Base-by-base conservation (phyloP, 164 flowering plant species). In the Stephania cephalantha region DNA sequence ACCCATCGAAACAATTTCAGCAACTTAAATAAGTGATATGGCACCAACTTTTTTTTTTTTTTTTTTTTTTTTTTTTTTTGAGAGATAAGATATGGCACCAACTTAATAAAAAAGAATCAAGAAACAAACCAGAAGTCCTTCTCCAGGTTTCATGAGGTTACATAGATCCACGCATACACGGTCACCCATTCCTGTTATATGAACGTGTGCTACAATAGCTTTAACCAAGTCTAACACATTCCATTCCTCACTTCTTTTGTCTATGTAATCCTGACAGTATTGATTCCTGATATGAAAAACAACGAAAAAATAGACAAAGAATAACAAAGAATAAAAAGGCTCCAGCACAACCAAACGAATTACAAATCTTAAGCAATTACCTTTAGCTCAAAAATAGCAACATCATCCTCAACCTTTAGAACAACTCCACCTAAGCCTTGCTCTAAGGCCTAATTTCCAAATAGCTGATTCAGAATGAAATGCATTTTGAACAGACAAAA, bases 141-240 rank as follows among this genome's bases (percentile, higher is more conserved):
- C 97, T 68, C 98, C 97, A 70, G 98, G 98, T 82, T 85, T 86
- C 92, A 92, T 86, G 77, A 94, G 86, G 81, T 90, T 90, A 80
- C 98, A 92, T 46, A 92, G 92, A 86, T 94, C 98, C 72, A 94
- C 96, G 81, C 97, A 94, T 67, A 88, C 98, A 45, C 97, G 89
- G 82, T 94, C 98, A 65, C 98, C 98, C 95, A 92, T 92, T 75
- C 98, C 97, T 68, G 83, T 84, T 65, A 83, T 82, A 77, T 85
- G 81, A 69, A 94, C 84, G 72, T 73, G 77, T 74, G 93, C 88
- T 68, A 91, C 83, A 44, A 82, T 82, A 46, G 89, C 96, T 76
- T 81, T 88, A 10, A 85, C 82, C 85, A 94, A 83, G 80, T 79
- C 79, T 83, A 92, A 74, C 22, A 73, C 58, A 84, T 83, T 88